Percentiles rank a stretch among this genome's conserved stretches.
phyloP scores from a whole-genome alignment of 129 eudicot genomes.

The Flaveria sonorensis region DNA sequence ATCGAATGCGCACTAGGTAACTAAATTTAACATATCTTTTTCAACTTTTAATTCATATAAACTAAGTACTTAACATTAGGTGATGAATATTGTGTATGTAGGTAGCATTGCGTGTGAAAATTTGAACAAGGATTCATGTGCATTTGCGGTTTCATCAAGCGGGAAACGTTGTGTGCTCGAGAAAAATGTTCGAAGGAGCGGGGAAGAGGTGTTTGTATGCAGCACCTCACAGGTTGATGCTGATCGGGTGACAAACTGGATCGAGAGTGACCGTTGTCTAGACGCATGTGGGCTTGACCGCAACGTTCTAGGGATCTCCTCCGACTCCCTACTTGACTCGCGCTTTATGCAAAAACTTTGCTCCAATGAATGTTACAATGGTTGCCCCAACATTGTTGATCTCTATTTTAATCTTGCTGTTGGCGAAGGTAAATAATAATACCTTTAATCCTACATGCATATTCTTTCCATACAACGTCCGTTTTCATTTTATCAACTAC shows the following conservation, averaged over 20 bases:
- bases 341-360: slow-evolving; percentile 66
- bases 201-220: slow-evolving; percentile 57
- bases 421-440: slow-evolving; percentile 64
- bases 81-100: background rate
- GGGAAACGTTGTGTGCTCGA: slow-evolving; percentile 94
- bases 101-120: slow-evolving; percentile 70
- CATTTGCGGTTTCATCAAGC: slow-evolving; percentile 69
- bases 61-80: background rate
- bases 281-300: slow-evolving; percentile 73
- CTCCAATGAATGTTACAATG: slow-evolving; percentile 67
- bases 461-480: background rate
- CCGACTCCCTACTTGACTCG: slow-evolving; percentile 70
- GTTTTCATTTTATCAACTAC: too few relatives aligned
- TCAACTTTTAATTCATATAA: background rate
- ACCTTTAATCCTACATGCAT: background rate
- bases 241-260: slow-evolving; percentile 51
- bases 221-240: slow-evolving; percentile 74
- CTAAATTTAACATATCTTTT: background rate
- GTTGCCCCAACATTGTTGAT: slow-evolving; percentile 86
- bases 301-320: slow-evolving; percentile 68
- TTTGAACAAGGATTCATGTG: slow-evolving; percentile 68
- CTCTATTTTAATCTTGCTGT: slow-evolving; percentile 90
- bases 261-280: slow-evolving; percentile 68
- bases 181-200: slow-evolving; percentile 57
- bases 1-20: slow-evolving; percentile 49